Percentiles rank a stretch among this genome's conserved stretches.
phyloP scores from a whole-genome alignment of 2,329 filamentous ascomycete species.

The Ampelomyces quisqualis region DNA sequence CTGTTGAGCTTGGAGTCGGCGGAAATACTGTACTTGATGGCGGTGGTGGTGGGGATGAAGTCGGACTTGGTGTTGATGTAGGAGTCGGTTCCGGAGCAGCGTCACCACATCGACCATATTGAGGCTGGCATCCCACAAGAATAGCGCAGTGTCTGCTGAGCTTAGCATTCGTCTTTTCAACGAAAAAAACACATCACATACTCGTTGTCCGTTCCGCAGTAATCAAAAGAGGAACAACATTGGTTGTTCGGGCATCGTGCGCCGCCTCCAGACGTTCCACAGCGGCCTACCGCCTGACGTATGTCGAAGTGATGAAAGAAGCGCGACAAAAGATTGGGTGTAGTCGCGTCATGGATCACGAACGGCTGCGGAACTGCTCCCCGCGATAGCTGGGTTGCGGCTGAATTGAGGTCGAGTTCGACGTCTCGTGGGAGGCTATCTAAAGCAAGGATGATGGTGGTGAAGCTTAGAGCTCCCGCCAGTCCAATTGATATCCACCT shows the following conservation, averaged over 20 bases:
- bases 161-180: neutral
- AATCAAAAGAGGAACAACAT: conserved; percentile 31
- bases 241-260: conserved; percentile 21
- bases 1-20: conserved; percentile 6
- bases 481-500: conserved; percentile 18
- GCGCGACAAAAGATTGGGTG: conserved; percentile 11
- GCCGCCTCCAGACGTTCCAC: conserved; percentile 22
- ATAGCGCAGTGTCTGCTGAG: conserved; percentile 13
- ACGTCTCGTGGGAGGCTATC: conserved; percentile 10
- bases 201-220: conserved; percentile 29
- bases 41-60: conserved; percentile 18
- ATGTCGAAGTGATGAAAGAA: conserved; percentile 14
- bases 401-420: conserved; percentile 4
- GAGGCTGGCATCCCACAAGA: conserved; percentile 31
- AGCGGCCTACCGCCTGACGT: conserved; percentile 28
- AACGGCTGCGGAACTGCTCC: conserved; percentile 5
- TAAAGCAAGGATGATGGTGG: conserved; percentile 12
- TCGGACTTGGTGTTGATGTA: conserved; percentile 20
- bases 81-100: conserved; percentile 17
- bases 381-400: neutral
- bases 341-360: conserved; percentile 18
- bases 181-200: neutral
- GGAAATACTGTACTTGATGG: conserved; percentile 14
- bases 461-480: conserved; percentile 19
- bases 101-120: conserved; percentile 32